Conservation (phyloP, 441 rosid genomes). For the Brassica hybrid region DNA sequence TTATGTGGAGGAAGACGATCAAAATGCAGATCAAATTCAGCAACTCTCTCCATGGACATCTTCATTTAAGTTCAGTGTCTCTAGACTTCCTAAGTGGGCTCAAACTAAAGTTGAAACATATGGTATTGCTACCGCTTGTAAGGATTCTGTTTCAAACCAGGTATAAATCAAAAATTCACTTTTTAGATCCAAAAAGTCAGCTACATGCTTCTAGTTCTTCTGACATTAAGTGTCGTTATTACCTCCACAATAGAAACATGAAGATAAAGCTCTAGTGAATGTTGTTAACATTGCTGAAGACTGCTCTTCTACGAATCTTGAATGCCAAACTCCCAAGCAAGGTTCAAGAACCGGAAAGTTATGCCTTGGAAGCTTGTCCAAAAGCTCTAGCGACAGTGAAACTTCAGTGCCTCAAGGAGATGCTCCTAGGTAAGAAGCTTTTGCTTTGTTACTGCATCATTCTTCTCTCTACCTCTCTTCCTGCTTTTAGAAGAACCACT, state of each 20-base stretch:
- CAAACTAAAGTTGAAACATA: constrained; percentile 63
- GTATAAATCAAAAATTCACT: constrained; percentile 45
- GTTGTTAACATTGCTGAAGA: constrained; percentile 42
- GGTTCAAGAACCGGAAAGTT: constrained; percentile 41
- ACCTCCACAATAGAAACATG: constrained; percentile 44
- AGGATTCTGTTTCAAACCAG: constrained; percentile 54
- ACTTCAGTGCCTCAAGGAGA: constrained; percentile 47
- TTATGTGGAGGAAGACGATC: constrained; percentile 44
- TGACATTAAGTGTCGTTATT: constrained; percentile 16
- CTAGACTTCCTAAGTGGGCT: constrained; percentile 93
- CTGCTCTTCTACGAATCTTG: constrained; percentile 44
- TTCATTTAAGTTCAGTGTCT: constrained; percentile 75
- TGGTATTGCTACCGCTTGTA: constrained; percentile 39
- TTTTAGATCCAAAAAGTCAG: constrained; percentile 19
- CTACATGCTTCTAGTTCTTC: constrained; percentile 13
- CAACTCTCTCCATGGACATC: constrained; percentile 56
- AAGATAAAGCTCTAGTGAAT: constrained; percentile 43
- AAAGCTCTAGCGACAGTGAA: constrained; percentile 46
- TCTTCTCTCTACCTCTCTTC: constrained; percentile 11
- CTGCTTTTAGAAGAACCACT: constrained; percentile 10
- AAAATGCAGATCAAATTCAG: constrained; percentile 27
- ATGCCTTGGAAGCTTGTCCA: constrained; percentile 49
- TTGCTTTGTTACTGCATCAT: constrained; percentile 29
- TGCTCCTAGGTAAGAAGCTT: constrained; percentile 39
- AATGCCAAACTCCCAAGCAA: constrained; percentile 57